Evolutionary conservation across 495 filamentous ascomycete genomes (phyloP), one percentile per base, ranked within the genome.

Genomic region (Talaromyces liani): DNA sequence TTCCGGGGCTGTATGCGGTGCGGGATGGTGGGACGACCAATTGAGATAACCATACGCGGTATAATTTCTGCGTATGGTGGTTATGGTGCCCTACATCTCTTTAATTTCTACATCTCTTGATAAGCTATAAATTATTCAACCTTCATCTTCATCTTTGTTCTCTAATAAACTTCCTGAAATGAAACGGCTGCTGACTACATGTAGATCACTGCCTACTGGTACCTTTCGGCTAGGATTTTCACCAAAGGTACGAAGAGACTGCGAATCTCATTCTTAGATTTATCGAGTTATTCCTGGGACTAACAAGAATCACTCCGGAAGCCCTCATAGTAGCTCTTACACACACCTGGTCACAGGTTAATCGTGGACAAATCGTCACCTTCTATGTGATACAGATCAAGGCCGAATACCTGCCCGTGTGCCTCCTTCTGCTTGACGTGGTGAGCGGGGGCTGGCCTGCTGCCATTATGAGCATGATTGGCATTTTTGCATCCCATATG

Each of bases 11-110:
- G 81, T 79, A 79, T 80, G 85, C 81, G 85, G 85, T 91, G 88
- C 83, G 81, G 87, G 88, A 89, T 90, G 91, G 90, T 95, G 91
- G 92, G 90, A 92, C 79, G 80, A 82, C 83, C 84, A 69, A 75
- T 83, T 91, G 88, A 91, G 91, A 93, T 90, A 88, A 83, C 87
- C 82, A 79, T 77, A 75, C 79, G 77, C 78, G 84, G 85, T 80
- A 73, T 75, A 66, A 74, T 78, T 70, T 88, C 87, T 77, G 74
- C 83, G 72, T 80, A 72, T 82, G 84, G 91, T 86, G 85, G 84
- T 93, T 89, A 79, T 83, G 83, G 86, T 87, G 86, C 90, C 91
- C 91, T 96, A 97, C 91, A 97, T 91, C 76, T 10, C 75, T 54
- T 68, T 65, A 65, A 69, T 67, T 63, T 61, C 45, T 68, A 29